Base-by-base conservation (phyloP, 2,329 filamentous ascomycete species). In the Zarea fungicola region DNA sequence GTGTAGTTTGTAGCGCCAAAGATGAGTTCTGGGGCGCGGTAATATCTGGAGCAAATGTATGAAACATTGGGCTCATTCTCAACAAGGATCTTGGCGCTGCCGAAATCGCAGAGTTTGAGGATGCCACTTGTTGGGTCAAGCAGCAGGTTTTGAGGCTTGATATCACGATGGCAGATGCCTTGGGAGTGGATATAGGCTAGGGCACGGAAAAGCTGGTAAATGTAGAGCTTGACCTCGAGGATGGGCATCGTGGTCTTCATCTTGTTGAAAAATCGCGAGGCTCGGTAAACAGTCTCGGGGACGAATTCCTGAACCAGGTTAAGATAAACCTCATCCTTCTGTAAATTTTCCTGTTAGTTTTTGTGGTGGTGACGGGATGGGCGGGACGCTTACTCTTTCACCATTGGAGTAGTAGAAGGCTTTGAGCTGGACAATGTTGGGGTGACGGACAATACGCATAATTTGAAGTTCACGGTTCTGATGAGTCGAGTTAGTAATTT, bases 161-260 rank as follows among this genome's bases (percentile, higher is more conserved):
- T 99, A 66, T 99, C 93, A 69, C 93, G 83, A 69, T 99, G 93
- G 73, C 93, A 99, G 71, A 99, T 99, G 62, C 93, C 93, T 74
- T 96, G 92, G 9, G 93, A 97, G 73, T 99, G 93, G 60, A 99
- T 99, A 73, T 99, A 99, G 64, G 93, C 93, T 60, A 99, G 80
- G 29, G 93, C 95, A 60, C 93, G 86, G 82, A 99, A 99, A 48
- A 99, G 86, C 76, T 99, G 93, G 74, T 99, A 99, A 67, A 92
- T 99, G 78, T 97, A 99, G 55, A 99, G 85, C 78, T 99, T 99
- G 66, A 97, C 90, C 71, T 99, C 93, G 60, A 99, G 82, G 61
- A 92, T 96, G 14, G 93, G 93, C 93, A 99, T 99, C 46, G 92
- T 96, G 6, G 91, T 95, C 83, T 97, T 99, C 85, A 97, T 86